These are phyloP conservation scores for Neckera pumila DNA, from an alignment of 225 moss, liverwort and hornwort species.

Conservation along the genomic window DNA sequence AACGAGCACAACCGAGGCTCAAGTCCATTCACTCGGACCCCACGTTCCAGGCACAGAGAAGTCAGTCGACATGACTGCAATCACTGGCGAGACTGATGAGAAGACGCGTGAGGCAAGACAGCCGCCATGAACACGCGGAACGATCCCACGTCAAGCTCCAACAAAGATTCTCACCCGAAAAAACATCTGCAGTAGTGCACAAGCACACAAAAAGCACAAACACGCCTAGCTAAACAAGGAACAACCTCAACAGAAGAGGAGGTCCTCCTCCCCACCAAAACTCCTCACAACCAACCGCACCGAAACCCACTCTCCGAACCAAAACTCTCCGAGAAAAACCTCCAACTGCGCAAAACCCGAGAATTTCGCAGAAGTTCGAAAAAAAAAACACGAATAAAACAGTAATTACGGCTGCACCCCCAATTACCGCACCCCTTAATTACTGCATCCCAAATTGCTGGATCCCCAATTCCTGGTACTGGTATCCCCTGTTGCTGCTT, in stretches of 20 bases:
- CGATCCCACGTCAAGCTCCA: not conserved
- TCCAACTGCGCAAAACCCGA: not conserved
- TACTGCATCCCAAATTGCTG: not conserved
- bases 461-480: not conserved
- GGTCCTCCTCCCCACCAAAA: not conserved
- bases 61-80: slow-evolving; percentile 8
- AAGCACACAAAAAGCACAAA: not conserved
- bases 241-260: not conserved
- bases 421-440: not conserved
- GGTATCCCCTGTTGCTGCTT: not conserved
- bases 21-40: not conserved
- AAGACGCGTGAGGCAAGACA: not conserved
- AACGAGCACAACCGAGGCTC: not conserved
- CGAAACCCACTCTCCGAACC: too few species aligned
- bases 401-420: not conserved
- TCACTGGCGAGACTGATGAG: not conserved
- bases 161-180: not conserved
- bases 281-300: not conserved
- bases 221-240: not conserved
- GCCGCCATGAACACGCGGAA: not conserved
- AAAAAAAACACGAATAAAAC: not conserved
- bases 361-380: not conserved
- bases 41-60: not conserved
- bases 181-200: too few species aligned
- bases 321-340: not conserved